phyloP scores from a whole-genome alignment of 306 rosid genomes.

The Argentina anserina region DNA sequence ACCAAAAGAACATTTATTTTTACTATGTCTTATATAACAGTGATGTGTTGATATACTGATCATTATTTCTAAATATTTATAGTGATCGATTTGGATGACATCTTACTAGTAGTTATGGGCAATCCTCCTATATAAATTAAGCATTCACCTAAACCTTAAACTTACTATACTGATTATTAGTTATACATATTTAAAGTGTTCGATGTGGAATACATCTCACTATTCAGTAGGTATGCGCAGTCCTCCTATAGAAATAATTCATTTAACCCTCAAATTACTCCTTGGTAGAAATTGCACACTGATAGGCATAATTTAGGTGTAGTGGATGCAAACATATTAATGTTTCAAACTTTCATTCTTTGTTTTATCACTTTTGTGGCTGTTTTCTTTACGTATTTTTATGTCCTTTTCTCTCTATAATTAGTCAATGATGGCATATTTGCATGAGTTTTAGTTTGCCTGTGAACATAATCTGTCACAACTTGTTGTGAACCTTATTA shows the following conservation, averaged over 20 bases:
- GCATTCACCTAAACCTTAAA: neutral
- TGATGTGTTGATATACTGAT: neutral
- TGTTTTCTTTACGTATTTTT: neutral
- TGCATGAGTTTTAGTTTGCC: neutral
- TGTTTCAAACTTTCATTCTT: neutral
- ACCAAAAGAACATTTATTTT: neutral
- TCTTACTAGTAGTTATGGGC: neutral
- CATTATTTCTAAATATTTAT: neutral
- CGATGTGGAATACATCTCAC: neutral
- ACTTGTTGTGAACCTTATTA: conserved; percentile 19
- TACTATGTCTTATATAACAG: neutral
- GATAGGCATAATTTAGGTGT: neutral
- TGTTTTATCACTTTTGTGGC: neutral
- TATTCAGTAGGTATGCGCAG: neutral
- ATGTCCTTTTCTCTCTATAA: neutral
- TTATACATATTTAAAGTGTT: neutral
- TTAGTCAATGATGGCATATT: neutral
- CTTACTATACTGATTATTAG: neutral
- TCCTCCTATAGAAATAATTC: neutral
- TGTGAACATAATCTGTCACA: conserved; percentile 3
- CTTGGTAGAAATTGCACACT: neutral
- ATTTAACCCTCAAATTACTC: neutral
- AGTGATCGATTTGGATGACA: neutral
- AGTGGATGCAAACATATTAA: neutral
- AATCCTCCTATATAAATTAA: neutral